Conservation (phyloP, 1,284 basidiomycete species). For the Singerocomus inundabilis region DNA sequence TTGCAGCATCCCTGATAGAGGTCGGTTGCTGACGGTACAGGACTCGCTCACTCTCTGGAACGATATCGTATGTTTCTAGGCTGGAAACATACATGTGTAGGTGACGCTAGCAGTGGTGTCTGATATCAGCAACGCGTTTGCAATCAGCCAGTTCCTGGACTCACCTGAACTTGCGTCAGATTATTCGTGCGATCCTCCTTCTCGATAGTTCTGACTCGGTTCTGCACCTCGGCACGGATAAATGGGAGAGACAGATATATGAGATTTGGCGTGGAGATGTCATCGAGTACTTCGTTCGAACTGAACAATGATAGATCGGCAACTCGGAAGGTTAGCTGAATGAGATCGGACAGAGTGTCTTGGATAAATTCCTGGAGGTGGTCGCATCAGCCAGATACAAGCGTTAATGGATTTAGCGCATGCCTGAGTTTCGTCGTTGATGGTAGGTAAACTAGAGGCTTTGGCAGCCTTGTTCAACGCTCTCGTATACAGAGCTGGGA, state of each 20-base stretch:
- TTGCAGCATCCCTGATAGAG: conserved; percentile 59
- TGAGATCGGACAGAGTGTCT: conserved; percentile 53
- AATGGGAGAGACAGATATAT: conserved; percentile 80
- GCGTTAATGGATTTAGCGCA: background rate
- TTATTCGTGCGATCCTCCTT: conserved; percentile 56
- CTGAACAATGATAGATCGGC: conserved; percentile 75
- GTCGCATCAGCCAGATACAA: conserved; percentile 13
- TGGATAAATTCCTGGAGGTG: conserved; percentile 53
- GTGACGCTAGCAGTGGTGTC: conserved; percentile 45
- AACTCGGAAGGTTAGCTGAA: conserved; percentile 49
- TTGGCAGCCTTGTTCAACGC: conserved; percentile 44
- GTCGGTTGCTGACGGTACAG: conserved; percentile 50
- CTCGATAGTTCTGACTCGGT: conserved; percentile 59
- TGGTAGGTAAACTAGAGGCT: conserved; percentile 45
- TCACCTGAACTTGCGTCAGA: conserved; percentile 61
- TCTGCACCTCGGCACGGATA: conserved; percentile 70
- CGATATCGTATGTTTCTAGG: conserved; percentile 69
- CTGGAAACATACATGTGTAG: conserved; percentile 55
- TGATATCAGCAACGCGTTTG: conserved; percentile 21
- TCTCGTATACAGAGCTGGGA: conserved; percentile 43
- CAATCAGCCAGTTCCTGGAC: conserved; percentile 25
- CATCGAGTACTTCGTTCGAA: conserved; percentile 81
- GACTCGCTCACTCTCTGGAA: conserved; percentile 60
- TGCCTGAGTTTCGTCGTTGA: conserved; percentile 53
- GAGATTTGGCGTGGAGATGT: conserved; percentile 80